Evolutionary conservation across 2,329 filamentous ascomycete species (phyloP).

Genomic region (Orbilia oligospora): DNA sequence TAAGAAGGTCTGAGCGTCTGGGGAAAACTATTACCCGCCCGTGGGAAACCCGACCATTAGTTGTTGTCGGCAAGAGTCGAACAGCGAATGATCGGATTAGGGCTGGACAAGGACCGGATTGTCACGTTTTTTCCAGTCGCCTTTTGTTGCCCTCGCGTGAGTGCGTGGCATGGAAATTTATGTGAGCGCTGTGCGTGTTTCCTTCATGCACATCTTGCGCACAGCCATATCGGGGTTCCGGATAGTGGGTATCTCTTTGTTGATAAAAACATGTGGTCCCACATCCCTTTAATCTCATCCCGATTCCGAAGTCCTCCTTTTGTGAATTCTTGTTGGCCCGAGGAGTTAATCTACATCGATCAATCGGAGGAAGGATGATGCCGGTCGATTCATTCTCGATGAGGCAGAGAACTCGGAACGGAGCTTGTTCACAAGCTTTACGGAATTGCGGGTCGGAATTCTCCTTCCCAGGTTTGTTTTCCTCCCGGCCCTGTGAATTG

Average conservation of each 20-base stretch:
- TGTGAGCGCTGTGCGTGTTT: background rate
- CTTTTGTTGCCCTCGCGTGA: conserved; percentile 30
- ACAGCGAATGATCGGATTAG: conserved; percentile 26
- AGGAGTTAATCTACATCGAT: conserved; percentile 53
- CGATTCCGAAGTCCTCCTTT: conserved; percentile 49
- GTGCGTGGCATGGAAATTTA: conserved; percentile 24
- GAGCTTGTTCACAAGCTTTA: conserved; percentile 26
- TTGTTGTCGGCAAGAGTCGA: conserved; percentile 18
- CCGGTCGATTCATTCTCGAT: conserved; percentile 28
- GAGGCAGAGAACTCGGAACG: conserved; percentile 17
- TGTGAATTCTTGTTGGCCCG: conserved; percentile 43
- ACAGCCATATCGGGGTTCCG: conserved; percentile 59
- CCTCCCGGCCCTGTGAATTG: conserved; percentile 9
- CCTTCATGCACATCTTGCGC: conserved; percentile 58
- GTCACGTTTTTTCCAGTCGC: conserved; percentile 57
- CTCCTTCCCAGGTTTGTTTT: conserved; percentile 7
- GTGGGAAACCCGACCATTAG: conserved; percentile 27
- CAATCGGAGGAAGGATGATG: conserved; percentile 37
- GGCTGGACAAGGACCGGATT: conserved; percentile 41
- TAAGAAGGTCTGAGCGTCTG: conserved; percentile 55
- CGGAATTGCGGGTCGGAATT: conserved; percentile 45
- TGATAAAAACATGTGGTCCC: conserved; percentile 41
- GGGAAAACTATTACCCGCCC: conserved; percentile 58
- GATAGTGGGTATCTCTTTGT: conserved; percentile 56
- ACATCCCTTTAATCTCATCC: conserved; percentile 59